These are phyloP conservation scores for Debaryomyces robertsiae DNA, from an alignment of 1,139 yeast genomes.

Conservation along the genomic window DNA sequence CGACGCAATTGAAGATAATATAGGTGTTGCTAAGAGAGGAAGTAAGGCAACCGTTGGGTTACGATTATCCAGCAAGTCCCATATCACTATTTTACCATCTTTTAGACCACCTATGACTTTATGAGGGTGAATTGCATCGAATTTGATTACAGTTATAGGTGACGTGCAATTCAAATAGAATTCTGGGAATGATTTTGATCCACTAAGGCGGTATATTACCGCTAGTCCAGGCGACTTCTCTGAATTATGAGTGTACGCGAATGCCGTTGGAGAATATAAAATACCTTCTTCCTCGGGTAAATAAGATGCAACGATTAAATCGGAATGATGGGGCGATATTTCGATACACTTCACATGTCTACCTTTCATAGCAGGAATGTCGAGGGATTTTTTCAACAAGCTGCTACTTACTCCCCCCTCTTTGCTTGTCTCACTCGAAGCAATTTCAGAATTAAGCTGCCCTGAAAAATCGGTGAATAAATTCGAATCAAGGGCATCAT, in stretches of 20 bases:
- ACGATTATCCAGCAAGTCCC: slow-evolving; percentile 32
- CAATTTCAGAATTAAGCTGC: background rate
- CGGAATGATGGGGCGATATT: slow-evolving; percentile 43
- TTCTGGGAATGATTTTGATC: slow-evolving; percentile 42
- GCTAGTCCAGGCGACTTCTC: slow-evolving; percentile 39
- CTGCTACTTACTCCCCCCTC: background rate
- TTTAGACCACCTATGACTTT: slow-evolving; percentile 41
- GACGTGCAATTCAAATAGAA: slow-evolving; percentile 43
- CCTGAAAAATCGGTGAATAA: slow-evolving; percentile 17
- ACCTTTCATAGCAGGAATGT: slow-evolving; percentile 5
- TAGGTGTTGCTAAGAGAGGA: slow-evolving; percentile 35
- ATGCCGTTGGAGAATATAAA: slow-evolving; percentile 1
- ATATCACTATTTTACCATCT: slow-evolving; percentile 42
- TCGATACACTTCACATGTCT: slow-evolving; percentile 41
- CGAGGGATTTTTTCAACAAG: slow-evolving; percentile 7
- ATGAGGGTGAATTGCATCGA: slow-evolving; percentile 32
- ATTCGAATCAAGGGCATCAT: slow-evolving; percentile 15
- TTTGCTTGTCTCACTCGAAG: background rate
- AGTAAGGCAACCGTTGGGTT: slow-evolving; percentile 21
- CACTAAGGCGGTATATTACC: slow-evolving; percentile 29
- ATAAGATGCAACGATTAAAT: slow-evolving; percentile 44
- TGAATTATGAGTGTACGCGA: background rate
- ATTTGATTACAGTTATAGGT: slow-evolving; percentile 47
- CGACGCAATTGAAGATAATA: slow-evolving; percentile 16
- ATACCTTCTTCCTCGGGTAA: slow-evolving; percentile 7